Conservation (phyloP, 139 green algal genomes). For the Coelastrella sp. region DNA sequence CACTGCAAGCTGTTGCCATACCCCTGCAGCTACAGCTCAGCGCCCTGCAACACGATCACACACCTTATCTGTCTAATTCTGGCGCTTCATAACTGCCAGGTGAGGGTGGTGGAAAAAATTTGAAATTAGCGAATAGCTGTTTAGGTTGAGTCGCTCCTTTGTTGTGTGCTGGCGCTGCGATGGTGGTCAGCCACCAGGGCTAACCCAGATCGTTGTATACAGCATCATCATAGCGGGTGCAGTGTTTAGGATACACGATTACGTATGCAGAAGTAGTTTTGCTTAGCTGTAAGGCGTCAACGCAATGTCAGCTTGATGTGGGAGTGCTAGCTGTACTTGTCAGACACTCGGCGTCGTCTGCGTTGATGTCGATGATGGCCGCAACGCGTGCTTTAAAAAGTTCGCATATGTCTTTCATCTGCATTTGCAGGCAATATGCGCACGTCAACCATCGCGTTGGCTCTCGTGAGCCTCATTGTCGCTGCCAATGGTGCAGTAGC, state of each 20-base stretch:
- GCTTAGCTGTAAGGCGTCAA: too few species aligned
- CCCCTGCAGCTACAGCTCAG: background rate
- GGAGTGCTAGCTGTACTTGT: slow-evolving; percentile 24
- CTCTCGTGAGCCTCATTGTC: background rate
- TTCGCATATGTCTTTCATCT: too few species aligned
- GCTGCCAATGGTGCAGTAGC: background rate
- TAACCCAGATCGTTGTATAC: background rate
- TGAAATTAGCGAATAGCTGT: too few species aligned
- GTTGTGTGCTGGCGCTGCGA: background rate
- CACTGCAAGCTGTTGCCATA: background rate
- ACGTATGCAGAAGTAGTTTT: too few species aligned
- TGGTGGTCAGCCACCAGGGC: background rate
- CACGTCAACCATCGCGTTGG: slow-evolving; percentile 13
- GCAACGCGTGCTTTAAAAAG: too few species aligned
- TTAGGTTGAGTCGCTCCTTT: background rate
- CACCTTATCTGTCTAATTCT: too few species aligned
- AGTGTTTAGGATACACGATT: too few species aligned
- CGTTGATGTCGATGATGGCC: too few species aligned
- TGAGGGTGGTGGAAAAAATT: background rate
- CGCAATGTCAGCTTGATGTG: too few species aligned
- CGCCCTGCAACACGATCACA: background rate
- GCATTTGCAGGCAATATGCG: slow-evolving; percentile 30
- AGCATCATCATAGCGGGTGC: background rate
- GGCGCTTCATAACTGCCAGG: background rate
- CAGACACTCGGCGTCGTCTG: background rate